Conservation (phyloP, 768 basidiomycete genomes). For the Serendipita indica region DNA sequence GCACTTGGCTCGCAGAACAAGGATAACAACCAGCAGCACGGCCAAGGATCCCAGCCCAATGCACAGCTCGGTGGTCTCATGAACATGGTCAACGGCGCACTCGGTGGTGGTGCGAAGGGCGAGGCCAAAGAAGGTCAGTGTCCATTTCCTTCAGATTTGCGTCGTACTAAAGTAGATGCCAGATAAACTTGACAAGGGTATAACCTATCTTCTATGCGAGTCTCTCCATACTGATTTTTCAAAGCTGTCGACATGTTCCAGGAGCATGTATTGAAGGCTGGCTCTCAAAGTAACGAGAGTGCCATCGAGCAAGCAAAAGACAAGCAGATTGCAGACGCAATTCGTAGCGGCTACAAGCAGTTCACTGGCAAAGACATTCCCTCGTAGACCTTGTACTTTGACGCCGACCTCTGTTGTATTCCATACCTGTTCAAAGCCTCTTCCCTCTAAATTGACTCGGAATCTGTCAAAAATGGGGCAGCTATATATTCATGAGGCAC, state of each 20-base stretch:
- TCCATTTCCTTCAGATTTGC: not conserved
- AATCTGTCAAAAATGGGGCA: not conserved
- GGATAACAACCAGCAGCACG: not conserved
- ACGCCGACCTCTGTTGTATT: too few species aligned
- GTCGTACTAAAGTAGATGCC: not conserved
- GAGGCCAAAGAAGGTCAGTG: conserved; percentile 3
- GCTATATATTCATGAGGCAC: not conserved
- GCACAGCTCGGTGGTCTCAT: not conserved
- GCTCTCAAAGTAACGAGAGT: conserved; percentile 27
- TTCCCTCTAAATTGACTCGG: not conserved
- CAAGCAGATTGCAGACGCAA: conserved; percentile 25
- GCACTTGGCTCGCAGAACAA: not conserved
- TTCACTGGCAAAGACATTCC: conserved; percentile 28
- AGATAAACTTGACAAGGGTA: conserved; percentile 3
- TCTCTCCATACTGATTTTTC: not conserved
- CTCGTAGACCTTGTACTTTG: too few species aligned
- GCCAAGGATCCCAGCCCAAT: not conserved
- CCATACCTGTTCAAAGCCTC: too few species aligned
- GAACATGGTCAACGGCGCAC: not conserved
- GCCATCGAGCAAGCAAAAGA: conserved; percentile 30
- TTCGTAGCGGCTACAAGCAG: conserved; percentile 24
- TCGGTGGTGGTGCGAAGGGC: not conserved
- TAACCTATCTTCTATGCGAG: not conserved
- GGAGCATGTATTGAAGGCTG: conserved; percentile 24
- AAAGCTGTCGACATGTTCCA: not conserved